A percentile compares a stretch with the other conserved stretches of the same genome.
Conservation (phyloP, 2,329 filamentous ascomycete genomes). For the Macrophomina phaseolina region DNA sequence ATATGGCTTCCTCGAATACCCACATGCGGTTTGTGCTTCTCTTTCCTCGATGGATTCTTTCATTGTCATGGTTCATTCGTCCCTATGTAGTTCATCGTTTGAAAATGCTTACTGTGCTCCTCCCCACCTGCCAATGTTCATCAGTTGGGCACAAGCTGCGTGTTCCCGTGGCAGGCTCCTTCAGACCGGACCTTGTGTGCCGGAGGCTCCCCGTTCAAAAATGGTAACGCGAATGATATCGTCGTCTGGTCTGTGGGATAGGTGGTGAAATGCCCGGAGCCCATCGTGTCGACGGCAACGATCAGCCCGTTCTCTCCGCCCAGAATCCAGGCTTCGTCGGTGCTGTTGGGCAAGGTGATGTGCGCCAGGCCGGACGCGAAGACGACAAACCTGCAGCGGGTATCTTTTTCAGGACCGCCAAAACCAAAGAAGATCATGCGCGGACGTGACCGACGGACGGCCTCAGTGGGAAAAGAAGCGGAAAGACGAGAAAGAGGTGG, state of each 20-base stretch:
- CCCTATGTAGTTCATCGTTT: too few species aligned
- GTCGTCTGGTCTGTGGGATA: constrained; percentile 43
- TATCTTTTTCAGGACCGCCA: not conserved
- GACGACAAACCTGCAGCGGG: constrained; percentile 32
- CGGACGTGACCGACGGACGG: not conserved
- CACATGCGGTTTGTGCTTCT: not conserved
- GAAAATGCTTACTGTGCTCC: not conserved
- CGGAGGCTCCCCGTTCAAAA: constrained; percentile 35
- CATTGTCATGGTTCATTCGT: too few species aligned
- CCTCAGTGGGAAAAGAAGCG: not conserved
- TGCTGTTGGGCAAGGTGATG: constrained; percentile 38
- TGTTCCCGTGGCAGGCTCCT: constrained; percentile 11
- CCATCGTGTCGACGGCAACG: constrained; percentile 40
- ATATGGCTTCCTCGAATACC: not conserved
- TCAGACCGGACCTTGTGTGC: constrained; percentile 27
- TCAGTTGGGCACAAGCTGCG: constrained; percentile 2
- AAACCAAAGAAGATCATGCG: too few species aligned
- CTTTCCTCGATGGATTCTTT: not conserved
- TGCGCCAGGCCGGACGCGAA: constrained; percentile 43
- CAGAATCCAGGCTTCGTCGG: constrained; percentile 38
- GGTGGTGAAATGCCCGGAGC: constrained; percentile 39
- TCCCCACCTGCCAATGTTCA: not conserved
- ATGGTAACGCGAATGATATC: constrained; percentile 37
- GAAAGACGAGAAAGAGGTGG: not conserved
- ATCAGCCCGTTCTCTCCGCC: constrained; percentile 41